Percentiles rank a stretch among this genome's conserved stretches.
Conservation (phyloP, 768 basidiomycete genomes). For the Hygrocybe coccinea region DNA sequence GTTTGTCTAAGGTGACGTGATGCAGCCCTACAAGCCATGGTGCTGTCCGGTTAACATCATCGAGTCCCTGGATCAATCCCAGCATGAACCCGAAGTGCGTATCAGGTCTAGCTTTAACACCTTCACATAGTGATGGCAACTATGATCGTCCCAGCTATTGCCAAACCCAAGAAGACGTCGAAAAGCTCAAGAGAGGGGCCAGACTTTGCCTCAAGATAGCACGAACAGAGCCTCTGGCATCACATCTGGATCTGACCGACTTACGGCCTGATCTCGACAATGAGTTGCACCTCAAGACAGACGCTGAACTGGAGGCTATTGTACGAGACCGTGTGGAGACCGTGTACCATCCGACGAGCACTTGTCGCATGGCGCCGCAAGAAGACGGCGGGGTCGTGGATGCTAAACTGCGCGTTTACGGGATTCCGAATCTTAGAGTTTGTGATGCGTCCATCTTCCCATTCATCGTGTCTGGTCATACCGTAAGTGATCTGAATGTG, state of each 20-base stretch:
- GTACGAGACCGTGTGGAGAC: constrained; percentile 42
- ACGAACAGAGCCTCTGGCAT: constrained; percentile 36
- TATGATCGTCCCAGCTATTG: constrained; percentile 33
- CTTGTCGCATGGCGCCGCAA: constrained; percentile 43
- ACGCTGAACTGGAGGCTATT: constrained; percentile 40
- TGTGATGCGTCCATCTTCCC: constrained; percentile 50
- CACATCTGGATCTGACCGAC: constrained; percentile 33
- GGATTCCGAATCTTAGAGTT: constrained; percentile 39
- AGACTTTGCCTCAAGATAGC: constrained; percentile 37
- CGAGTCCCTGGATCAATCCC: constrained; percentile 41
- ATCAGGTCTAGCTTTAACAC: neutral
- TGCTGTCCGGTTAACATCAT: constrained; percentile 35
- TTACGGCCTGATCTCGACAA: constrained; percentile 39
- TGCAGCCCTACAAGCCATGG: constrained; percentile 42
- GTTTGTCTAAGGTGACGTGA: neutral
- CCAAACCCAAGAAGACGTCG: constrained; percentile 36
- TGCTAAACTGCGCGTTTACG: constrained; percentile 24
- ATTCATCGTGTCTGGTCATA: constrained; percentile 44
- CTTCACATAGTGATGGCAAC: neutral
- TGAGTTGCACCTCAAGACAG: constrained; percentile 31
- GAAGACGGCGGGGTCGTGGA: constrained; percentile 33
- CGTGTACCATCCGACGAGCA: constrained; percentile 45
- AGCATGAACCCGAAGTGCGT: constrained; percentile 42
- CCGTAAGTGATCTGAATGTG: constrained; percentile 28
- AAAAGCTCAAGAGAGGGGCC: constrained; percentile 41